These are phyloP conservation scores for Hypholoma fasciculare DNA, from an alignment of 768 basidiomycete genomes.

Conservation along the genomic window DNA sequence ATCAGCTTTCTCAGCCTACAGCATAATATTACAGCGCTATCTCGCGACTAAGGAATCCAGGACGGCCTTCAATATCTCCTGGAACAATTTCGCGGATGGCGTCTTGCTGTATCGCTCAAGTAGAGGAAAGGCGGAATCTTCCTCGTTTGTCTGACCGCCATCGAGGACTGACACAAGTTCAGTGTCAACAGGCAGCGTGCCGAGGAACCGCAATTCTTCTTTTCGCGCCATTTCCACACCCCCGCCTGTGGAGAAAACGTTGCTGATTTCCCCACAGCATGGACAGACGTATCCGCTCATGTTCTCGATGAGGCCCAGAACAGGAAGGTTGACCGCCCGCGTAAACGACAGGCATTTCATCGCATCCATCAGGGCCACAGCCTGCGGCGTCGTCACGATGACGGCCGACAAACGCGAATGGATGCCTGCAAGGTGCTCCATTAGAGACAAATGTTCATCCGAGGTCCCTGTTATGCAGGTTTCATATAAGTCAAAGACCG, in stretches of 20 bases:
- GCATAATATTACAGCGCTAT: slow-evolving; percentile 2
- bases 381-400: slow-evolving; percentile 97
- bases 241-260: slow-evolving; percentile 93
- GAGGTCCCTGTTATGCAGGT: slow-evolving; percentile 74
- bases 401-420: slow-evolving; percentile 78
- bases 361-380: slow-evolving; percentile 91
- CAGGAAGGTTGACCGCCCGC: slow-evolving; percentile 79
- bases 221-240: slow-evolving; percentile 84
- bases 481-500: slow-evolving; percentile 16
- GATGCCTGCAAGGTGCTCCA: slow-evolving; percentile 90
- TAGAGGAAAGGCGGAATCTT: slow-evolving; percentile 45
- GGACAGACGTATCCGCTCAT: slow-evolving; percentile 99
- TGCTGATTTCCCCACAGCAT: slow-evolving; percentile 93
- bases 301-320: slow-evolving; percentile 94
- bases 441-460: slow-evolving; percentile 94
- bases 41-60: slow-evolving; percentile 14
- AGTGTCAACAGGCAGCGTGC: slow-evolving; percentile 90
- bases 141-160: slow-evolving; percentile 41
- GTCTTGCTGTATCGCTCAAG: slow-evolving; percentile 67
- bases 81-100: slow-evolving; percentile 68
- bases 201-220: slow-evolving; percentile 77
- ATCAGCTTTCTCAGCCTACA: neutral
- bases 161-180: slow-evolving; percentile 88
- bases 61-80: slow-evolving; percentile 45
- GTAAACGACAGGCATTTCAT: slow-evolving; percentile 98